Evolutionary conservation across 1,139 yeast species (phyloP).

Genomic region (Ogataea hybrid): DNA sequence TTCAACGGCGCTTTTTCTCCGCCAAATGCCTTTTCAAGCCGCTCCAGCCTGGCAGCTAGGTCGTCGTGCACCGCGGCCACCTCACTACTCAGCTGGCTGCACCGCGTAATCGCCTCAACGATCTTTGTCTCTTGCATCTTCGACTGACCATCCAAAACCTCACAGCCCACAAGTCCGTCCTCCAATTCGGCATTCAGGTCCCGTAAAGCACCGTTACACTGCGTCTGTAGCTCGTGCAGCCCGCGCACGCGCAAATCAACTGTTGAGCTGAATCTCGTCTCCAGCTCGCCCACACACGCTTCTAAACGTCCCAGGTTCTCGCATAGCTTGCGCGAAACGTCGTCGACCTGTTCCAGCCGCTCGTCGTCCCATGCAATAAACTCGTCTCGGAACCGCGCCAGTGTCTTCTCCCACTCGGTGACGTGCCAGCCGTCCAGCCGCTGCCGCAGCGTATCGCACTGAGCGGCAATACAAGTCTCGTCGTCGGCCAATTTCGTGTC

Average conservation of each 20-base stretch:
- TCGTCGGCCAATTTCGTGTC: background rate
- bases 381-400: background rate
- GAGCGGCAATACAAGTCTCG: background rate
- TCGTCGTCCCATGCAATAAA: slow-evolving; percentile 1
- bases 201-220: background rate
- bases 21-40: background rate
- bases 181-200: background rate
- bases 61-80: background rate
- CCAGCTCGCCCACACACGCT: slow-evolving; percentile 1
- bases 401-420: background rate
- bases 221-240: background rate
- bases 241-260: background rate
- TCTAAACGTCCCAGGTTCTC: slow-evolving; percentile 4
- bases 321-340: slow-evolving; percentile 4
- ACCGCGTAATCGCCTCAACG: background rate
- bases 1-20: background rate
- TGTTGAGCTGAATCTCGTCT: background rate
- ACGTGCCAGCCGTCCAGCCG: background rate
- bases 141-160: background rate
- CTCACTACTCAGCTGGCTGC: background rate
- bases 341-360: background rate
- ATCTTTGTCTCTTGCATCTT: background rate
- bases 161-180: background rate
- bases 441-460: background rate
- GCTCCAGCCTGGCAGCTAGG: background rate